Base-by-base conservation (phyloP, 2,329 filamentous ascomycete genomes). In the Talaromyces sp. region DNA sequence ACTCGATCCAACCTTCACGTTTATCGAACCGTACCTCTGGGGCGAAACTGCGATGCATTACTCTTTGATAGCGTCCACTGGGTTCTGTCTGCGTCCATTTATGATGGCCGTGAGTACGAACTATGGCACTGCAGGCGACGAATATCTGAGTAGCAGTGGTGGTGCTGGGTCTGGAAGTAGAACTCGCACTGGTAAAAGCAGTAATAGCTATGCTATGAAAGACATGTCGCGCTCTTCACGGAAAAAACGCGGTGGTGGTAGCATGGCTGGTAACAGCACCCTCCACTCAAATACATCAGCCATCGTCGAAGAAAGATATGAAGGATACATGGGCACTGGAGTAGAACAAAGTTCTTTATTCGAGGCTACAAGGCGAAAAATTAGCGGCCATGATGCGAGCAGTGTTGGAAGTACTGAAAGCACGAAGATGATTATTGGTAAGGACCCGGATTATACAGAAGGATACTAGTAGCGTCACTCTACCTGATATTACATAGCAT, bases 71-170 rank as follows among this genome's bases (percentile, higher is more conserved):
- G 73, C 76, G 14, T 78, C 75, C 68, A 77, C 75, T 11, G 70
- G 75, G 8, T 78, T 78, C 67, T 75, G 71, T 60, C 70, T 79
- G 1, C 71, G 75, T 0, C 74, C 75, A 0, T 78, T 79, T 63
- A 75, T 78, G 70, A 71, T 71, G 9, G 75, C 75, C 8, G 74
- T 77, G 10, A 76, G 74, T 59, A 77, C 74, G 1, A 74, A 75
- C 39, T 77, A 77, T 43, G 75, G 75, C 4, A 76, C 72, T 6
- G 74, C 74, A 3, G 75, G 75, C 0, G 72, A 75, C 52, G 70
- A 72, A 4, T 59, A 45, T 22, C 11, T 59, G 35, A 59, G 10
- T 14, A 59, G 11, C 35, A 58, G 35, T 41, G 54, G 54, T 37
- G 33, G 33, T 22, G 19, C 13, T n/a, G 54, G 56, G 9, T 54